Evolutionary conservation across 768 basidiomycete species (phyloP).

Genomic region (Obba rivulosa): DNA sequence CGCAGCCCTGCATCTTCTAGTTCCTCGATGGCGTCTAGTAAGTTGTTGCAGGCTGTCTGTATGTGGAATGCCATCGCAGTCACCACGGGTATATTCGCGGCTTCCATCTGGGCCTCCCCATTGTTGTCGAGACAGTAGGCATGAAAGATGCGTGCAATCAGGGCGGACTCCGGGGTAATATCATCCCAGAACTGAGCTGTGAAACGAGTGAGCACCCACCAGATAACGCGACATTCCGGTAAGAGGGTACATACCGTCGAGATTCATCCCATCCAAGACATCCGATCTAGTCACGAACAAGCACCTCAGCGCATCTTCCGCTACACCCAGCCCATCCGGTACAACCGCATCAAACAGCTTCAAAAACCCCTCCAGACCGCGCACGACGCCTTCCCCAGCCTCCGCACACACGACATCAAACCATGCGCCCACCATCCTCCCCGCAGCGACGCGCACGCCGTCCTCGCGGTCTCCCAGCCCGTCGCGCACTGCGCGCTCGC

Average conservation of each 20-base stretch:
- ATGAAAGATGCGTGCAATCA: conserved; percentile 41
- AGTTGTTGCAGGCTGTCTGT: conserved; percentile 38
- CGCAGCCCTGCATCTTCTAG: conserved; percentile 20
- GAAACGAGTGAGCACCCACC: background rate
- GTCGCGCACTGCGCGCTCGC: conserved; percentile 37
- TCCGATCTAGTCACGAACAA: conserved; percentile 37
- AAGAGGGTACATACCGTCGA: conserved; percentile 30
- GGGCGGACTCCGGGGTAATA: conserved; percentile 38
- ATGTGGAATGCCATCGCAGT: conserved; percentile 38
- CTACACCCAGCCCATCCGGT: conserved; percentile 20
- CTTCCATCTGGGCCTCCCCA: conserved; percentile 34
- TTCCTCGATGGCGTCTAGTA: conserved; percentile 29
- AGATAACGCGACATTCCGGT: background rate
- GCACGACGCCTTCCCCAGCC: conserved; percentile 16
- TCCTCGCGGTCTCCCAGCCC: conserved; percentile 44
- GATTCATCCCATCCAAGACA: conserved; percentile 31
- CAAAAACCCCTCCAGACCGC: conserved; percentile 26
- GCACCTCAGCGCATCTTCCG: conserved; percentile 37
- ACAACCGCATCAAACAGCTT: conserved; percentile 18
- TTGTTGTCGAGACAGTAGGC: conserved; percentile 33
- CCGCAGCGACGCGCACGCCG: conserved; percentile 38
- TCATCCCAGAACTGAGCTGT: conserved; percentile 38
- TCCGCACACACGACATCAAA: conserved; percentile 29
- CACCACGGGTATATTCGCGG: conserved; percentile 36
- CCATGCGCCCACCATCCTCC: conserved; percentile 39